A percentile compares a stretch with the other conserved stretches of the same genome.
phyloP scores from a whole-genome alignment of 1,284 basidiomycete species.

The Mycosarcoma maydis region DNA sequence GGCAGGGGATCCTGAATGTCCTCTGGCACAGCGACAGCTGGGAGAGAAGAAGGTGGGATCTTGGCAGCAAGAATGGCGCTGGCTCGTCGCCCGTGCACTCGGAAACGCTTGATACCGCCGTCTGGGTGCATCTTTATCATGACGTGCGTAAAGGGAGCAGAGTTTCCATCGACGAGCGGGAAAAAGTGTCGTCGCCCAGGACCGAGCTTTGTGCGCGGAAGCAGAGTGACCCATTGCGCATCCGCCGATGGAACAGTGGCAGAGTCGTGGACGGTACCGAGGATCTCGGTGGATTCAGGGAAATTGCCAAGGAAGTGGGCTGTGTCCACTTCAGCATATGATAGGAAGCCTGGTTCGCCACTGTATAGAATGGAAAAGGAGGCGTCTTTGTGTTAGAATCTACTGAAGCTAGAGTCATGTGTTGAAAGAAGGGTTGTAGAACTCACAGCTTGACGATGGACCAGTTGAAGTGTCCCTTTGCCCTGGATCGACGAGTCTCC shows the following conservation, averaged over 20 bases:
- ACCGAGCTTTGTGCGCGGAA: slow-evolving; percentile 82
- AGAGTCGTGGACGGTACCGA: slow-evolving; percentile 72
- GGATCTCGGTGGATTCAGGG: slow-evolving; percentile 81
- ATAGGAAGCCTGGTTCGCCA: slow-evolving; percentile 73
- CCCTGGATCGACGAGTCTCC: slow-evolving; percentile 92
- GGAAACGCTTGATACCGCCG: slow-evolving; percentile 91
- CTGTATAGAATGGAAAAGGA: neutral
- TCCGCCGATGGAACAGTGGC: slow-evolving; percentile 35
- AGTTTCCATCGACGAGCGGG: slow-evolving; percentile 74
- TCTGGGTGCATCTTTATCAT: slow-evolving; percentile 91
- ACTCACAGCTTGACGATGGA: slow-evolving; percentile 85
- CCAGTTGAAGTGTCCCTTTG: slow-evolving; percentile 86
- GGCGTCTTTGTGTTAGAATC: slow-evolving; percentile 2
- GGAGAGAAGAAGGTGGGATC: slow-evolving; percentile 18
- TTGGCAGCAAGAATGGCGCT: slow-evolving; percentile 35
- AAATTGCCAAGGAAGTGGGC: slow-evolving; percentile 97
- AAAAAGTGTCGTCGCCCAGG: slow-evolving; percentile 91
- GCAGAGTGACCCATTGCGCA: slow-evolving; percentile 76
- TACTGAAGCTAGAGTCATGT: neutral
- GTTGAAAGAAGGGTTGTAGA: no score
- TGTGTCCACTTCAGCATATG: slow-evolving; percentile 88
- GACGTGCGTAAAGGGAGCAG: slow-evolving; percentile 79
- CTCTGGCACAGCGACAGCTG: slow-evolving; percentile 49
- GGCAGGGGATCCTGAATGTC: slow-evolving; percentile 44
- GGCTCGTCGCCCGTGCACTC: slow-evolving; percentile 78